phyloP scores from a whole-genome alignment of 768 basidiomycete species.

The Multifurca ochricompacta region DNA sequence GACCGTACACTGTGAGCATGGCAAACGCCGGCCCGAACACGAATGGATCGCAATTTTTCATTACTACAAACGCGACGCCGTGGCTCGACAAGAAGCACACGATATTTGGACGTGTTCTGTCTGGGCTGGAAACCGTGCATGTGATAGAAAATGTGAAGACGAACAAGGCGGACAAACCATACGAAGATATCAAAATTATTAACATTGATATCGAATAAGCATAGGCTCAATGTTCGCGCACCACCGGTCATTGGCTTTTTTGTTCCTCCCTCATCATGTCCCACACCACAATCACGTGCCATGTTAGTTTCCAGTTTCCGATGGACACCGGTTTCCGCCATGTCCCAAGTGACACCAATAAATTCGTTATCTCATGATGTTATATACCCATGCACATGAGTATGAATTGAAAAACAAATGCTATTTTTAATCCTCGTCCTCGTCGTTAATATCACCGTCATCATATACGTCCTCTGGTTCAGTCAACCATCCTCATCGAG shows the following conservation, averaged over 20 bases:
- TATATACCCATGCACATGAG: too few relatives aligned
- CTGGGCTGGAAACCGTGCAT: slow-evolving; percentile 86
- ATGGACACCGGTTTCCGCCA: too few relatives aligned
- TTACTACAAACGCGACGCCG: slow-evolving; percentile 89
- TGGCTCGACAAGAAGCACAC: slow-evolving; percentile 92
- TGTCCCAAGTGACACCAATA: too few relatives aligned
- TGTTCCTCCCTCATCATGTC: not conserved
- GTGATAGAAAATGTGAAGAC: slow-evolving; percentile 86
- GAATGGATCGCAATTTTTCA: slow-evolving; percentile 97
- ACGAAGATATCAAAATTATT: slow-evolving; percentile 88
- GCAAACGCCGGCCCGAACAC: slow-evolving; percentile 85
- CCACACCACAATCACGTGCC: too few relatives aligned
- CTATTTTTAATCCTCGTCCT: not conserved
- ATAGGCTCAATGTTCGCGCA: not conserved
- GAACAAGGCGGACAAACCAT: slow-evolving; percentile 81
- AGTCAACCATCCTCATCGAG: slow-evolving; percentile 6
- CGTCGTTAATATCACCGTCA: not conserved
- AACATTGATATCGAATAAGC: slow-evolving; percentile 64
- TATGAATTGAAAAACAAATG: not conserved
- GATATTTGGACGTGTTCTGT: slow-evolving; percentile 84
- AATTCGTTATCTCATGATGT: too few relatives aligned
- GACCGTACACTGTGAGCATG: slow-evolving; percentile 95
- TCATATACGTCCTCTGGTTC: not conserved
- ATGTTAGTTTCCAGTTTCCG: too few relatives aligned
- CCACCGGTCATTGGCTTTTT: not conserved